Evolutionary conservation across 2,329 filamentous ascomycete species (phyloP).

Genomic region (Chaetomium sp.): DNA sequence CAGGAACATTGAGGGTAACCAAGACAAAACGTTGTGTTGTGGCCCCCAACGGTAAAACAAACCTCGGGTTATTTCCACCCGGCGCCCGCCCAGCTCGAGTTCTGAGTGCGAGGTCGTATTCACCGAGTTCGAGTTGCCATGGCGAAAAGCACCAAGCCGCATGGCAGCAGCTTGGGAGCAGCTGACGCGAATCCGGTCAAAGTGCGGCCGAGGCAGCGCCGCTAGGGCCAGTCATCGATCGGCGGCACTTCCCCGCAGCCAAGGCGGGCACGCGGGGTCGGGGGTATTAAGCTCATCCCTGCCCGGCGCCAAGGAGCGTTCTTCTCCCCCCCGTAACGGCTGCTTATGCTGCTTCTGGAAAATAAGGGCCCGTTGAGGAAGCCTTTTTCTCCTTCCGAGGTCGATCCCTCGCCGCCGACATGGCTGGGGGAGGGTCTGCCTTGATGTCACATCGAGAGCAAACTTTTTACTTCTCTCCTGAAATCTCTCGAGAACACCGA

Average conservation of each 20-base stretch:
- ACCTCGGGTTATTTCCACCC: neutral
- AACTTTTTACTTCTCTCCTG: neutral
- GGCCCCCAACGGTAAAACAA: neutral
- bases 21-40: neutral
- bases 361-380: neutral
- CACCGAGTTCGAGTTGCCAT: neutral
- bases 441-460: neutral
- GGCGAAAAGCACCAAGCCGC: neutral
- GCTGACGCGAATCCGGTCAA: neutral
- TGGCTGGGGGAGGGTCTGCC: neutral
- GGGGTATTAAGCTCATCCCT: neutral
- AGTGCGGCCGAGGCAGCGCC: conserved; percentile 32
- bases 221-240: conserved; percentile 17
- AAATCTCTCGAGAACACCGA: neutral
- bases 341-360: neutral
- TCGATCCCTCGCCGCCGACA: neutral
- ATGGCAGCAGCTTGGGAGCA: conserved; percentile 3
- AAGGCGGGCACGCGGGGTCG: conserved; percentile 1
- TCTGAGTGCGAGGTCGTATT: neutral
- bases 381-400: neutral
- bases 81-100: too few relatives aligned
- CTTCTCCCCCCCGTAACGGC: neutral
- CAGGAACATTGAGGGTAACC: neutral
- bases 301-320: neutral
- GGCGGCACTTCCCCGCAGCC: conserved; percentile 13